Conservation (phyloP, 2,329 filamentous ascomycete species). For the Emmonsia crescens region DNA sequence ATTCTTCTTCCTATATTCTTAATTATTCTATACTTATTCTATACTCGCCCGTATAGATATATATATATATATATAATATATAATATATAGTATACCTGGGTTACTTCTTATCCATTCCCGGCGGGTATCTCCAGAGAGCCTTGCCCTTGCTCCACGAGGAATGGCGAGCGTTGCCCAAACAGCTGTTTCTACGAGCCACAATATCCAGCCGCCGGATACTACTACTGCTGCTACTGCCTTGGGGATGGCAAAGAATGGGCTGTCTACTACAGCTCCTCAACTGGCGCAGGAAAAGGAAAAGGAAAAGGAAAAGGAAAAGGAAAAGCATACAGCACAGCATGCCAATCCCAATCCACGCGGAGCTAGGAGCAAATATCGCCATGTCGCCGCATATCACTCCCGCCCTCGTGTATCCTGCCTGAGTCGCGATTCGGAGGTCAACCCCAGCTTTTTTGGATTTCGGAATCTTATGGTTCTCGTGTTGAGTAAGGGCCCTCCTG, state of each 20-base stretch:
- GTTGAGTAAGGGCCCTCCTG: conserved; percentile 48
- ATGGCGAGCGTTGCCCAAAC: conserved; percentile 26
- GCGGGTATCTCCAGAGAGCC: background rate
- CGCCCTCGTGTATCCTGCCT: conserved; percentile 63
- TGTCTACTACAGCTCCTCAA: background rate
- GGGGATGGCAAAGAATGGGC: background rate
- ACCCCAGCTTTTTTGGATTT: conserved; percentile 85
- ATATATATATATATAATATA: background rate
- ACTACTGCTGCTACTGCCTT: no score
- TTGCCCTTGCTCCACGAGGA: background rate
- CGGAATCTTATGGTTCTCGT: conserved; percentile 94
- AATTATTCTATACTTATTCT: background rate
- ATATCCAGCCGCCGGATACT: conserved; percentile 12
- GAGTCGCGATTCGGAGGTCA: conserved; percentile 64
- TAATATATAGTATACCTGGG: background rate
- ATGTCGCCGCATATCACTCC: conserved; percentile 80
- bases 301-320: background rate
- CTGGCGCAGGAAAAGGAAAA: background rate
- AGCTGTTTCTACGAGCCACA: conserved; percentile 19
- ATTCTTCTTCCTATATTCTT: background rate
- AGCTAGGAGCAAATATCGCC: conserved; percentile 64
- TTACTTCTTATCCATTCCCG: background rate
- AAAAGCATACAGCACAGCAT: background rate
- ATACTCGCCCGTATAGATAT: background rate
- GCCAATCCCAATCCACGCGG: background rate